phyloP scores from a whole-genome alignment of 129 eudicot genomes.

The Centrapalus pauciflorus region DNA sequence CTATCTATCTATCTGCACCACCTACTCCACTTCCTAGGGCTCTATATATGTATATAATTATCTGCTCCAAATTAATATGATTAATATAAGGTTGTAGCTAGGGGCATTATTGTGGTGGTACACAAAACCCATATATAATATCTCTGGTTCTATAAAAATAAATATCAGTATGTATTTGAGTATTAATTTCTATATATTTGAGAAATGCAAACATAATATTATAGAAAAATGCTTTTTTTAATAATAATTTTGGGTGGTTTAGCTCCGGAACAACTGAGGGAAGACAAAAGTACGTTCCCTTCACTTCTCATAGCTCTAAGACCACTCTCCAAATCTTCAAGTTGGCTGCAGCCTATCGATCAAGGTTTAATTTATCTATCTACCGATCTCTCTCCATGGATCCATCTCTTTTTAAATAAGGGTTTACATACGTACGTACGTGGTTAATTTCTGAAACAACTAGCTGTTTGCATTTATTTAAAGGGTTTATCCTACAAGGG shows the following conservation, averaged over 20 bases:
- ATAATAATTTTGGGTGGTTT: background rate
- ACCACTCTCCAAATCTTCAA: slow-evolving; percentile 79
- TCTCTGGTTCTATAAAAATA: too few species aligned
- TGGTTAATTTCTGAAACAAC: background rate
- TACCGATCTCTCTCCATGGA: background rate
- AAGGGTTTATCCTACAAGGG: slow-evolving; percentile 69
- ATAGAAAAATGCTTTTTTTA: background rate
- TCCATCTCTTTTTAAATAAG: background rate
- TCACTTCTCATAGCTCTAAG: slow-evolving; percentile 66
- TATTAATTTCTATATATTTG: too few species aligned
- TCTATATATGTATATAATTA: too few species aligned
- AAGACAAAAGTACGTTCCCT: slow-evolving; percentile 75
- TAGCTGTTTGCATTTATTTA: background rate
- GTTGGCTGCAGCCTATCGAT: slow-evolving; percentile 81
- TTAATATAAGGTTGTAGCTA: too few species aligned
- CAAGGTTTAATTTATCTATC: slow-evolving; percentile 44
- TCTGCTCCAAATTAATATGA: too few species aligned
- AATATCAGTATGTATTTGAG: too few species aligned
- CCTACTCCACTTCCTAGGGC: too few species aligned
- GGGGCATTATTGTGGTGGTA: too few species aligned
- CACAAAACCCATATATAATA: too few species aligned
- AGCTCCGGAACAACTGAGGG: slow-evolving; percentile 97
- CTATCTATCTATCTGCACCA: too few species aligned
- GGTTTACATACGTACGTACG: too few species aligned
- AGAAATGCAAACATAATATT: background rate